phyloP scores from a whole-genome alignment of 768 basidiomycete species.

The Gautieria morchelliformis region DNA sequence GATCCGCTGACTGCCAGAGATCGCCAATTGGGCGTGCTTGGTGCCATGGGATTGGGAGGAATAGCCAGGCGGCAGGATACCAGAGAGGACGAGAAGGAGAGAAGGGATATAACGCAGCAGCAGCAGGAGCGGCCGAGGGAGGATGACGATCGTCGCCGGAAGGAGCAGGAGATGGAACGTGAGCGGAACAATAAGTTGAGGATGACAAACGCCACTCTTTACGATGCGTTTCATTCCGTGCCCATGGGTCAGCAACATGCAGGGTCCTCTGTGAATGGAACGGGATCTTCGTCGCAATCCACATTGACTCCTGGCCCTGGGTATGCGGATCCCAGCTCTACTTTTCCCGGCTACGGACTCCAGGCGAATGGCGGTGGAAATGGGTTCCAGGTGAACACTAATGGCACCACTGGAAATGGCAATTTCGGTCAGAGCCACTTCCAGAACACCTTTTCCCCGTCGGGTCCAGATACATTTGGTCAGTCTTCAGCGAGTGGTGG shows the following conservation, averaged over 20 bases:
- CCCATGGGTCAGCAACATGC: conserved; percentile 20
- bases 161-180: conserved; percentile 27
- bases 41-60: conserved; percentile 34
- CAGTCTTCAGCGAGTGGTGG: background rate
- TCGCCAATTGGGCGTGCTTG: conserved; percentile 36
- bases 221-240: conserved; percentile 73
- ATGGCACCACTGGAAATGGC: background rate
- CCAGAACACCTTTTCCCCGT: background rate
- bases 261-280: conserved; percentile 23
- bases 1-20: conserved; percentile 34
- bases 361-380: background rate
- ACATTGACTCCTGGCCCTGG: background rate
- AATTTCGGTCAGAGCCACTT: background rate
- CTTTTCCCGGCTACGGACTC: background rate
- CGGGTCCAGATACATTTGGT: background rate
- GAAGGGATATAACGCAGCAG: conserved; percentile 33
- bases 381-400: background rate
- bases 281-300: background rate
- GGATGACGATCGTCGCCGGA: conserved; percentile 8
- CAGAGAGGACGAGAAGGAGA: conserved; percentile 42
- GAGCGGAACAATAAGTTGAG: conserved; percentile 25
- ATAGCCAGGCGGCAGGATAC: background rate
- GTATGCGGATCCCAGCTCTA: background rate
- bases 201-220: conserved; percentile 39
- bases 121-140: conserved; percentile 24